Evolutionary conservation across 1,284 basidiomycete genomes (phyloP), one percentile per base, ranked within the genome.

Genomic region (Ganoderma boninense): DNA sequence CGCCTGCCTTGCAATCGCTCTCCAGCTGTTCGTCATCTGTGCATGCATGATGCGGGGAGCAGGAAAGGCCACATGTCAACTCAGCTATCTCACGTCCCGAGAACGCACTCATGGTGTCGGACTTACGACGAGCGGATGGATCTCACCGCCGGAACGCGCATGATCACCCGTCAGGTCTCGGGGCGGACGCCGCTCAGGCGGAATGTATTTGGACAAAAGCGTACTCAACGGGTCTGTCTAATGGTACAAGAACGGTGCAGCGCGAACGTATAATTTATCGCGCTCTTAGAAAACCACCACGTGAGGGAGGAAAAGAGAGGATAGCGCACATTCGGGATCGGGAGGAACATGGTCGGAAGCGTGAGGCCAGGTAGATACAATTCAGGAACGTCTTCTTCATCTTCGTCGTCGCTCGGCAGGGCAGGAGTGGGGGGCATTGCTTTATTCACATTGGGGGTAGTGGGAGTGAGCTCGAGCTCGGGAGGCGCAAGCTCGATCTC

Each of bases 1-100:
- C 35, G 93, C 92, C 89, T 94, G 93, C 69, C 84, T 86, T 26
- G 94, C 94, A 62, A 95, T 78, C 0, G 93, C 89, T 62, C 94
- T 86, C 94, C 93, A 95, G 75, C 91, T 94, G 73, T 95, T 94
- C 52, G 91, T 89, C 89, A 93, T 93, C 94, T 95, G 81, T 54
- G 26, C 6, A 46, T 38, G 38, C 38, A 38, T 38, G 13, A 52
- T 62, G 29, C 26, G 29, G 26, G 29, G 26, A 38, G 38, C 38
- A 38, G 6, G 38, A 38, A 38, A 6, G 29, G 54, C 59, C 13
- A 46, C 29, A 32, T 6, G 32, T 68, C 67, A 71, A 73, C 66
- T 26, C 59, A 52, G 11, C 46, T 62, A 8, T 49, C 38, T 43
- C 43, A 13, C 7, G 16, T 59, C 44, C 44, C 23, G 4, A 1